phyloP scores from a whole-genome alignment of 345 rosid genomes.

The Mallotus nudiflorus region DNA sequence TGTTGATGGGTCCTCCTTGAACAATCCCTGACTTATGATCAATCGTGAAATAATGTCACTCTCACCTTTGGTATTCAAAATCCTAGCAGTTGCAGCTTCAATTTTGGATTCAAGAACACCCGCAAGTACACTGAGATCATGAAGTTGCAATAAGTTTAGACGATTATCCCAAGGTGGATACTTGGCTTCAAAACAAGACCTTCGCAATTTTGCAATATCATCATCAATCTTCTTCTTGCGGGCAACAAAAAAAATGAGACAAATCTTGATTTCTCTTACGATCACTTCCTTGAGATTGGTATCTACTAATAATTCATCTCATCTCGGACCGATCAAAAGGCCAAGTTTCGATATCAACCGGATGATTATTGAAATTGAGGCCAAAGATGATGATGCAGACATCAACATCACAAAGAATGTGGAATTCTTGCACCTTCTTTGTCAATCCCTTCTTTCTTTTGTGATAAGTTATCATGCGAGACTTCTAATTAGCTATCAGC shows the following conservation, averaged over 20 bases:
- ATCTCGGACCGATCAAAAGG: constrained; percentile 18
- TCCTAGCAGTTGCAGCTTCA: constrained; percentile 18
- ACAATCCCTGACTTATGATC: not conserved
- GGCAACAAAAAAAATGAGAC: constrained; percentile 17
- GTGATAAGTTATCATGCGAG: constrained; percentile 31
- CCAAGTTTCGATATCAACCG: constrained; percentile 22
- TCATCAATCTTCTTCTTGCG: constrained; percentile 23
- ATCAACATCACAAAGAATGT: constrained; percentile 35
- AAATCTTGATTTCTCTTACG: constrained; percentile 26
- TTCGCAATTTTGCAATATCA: constrained; percentile 22
- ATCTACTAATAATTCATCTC: constrained; percentile 23
- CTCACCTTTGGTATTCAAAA: constrained; percentile 5
- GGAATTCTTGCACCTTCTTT: constrained; percentile 39
- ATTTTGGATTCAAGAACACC: constrained; percentile 11
- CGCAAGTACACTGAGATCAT: constrained; percentile 13
- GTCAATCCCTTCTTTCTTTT: constrained; percentile 38
- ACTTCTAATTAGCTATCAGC: constrained; percentile 31
- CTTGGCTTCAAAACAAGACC: constrained; percentile 21
- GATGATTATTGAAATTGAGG: not conserved
- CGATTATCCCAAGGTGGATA: constrained; percentile 22
- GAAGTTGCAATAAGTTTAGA: constrained; percentile 4
- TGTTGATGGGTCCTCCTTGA: not conserved
- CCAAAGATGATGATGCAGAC: constrained; percentile 34
- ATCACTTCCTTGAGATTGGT: not conserved
- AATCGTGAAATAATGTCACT: not conserved